These are phyloP conservation scores for Agaricus sinodeliciosus DNA, from an alignment of 768 basidiomycete species.

Conservation along the genomic window DNA sequence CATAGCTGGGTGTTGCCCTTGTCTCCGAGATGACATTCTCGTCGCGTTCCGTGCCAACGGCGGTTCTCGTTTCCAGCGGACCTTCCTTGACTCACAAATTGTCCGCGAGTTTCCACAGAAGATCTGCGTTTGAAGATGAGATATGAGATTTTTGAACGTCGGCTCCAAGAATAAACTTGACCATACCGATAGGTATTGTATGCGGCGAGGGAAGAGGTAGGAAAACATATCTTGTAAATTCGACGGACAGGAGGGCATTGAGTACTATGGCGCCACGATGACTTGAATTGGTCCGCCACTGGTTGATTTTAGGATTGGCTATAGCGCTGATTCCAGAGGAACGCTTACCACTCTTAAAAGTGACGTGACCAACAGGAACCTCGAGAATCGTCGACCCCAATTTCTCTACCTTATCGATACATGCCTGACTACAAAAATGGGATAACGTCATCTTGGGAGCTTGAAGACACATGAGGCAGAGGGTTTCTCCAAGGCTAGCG, in stretches of 20 bases:
- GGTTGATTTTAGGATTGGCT: background rate
- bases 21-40: conserved; percentile 60
- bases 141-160: background rate
- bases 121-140: conserved; percentile 26
- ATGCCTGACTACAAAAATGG: conserved; percentile 55
- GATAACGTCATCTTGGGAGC: conserved; percentile 47
- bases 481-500: conserved; percentile 36
- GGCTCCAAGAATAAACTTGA: background rate
- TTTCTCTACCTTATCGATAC: conserved; percentile 47
- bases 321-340: background rate
- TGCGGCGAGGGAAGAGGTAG: conserved; percentile 39
- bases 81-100: conserved; percentile 46
- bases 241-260: conserved; percentile 50
- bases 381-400: conserved; percentile 53
- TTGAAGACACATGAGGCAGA: conserved; percentile 57
- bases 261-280: conserved; percentile 60
- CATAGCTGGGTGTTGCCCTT: conserved; percentile 52
- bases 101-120: conserved; percentile 52
- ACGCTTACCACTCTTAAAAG: conserved; percentile 56
- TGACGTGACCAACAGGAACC: conserved; percentile 50
- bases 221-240: conserved; percentile 58
- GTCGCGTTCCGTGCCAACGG: conserved; percentile 68
- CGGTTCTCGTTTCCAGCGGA: conserved; percentile 67
- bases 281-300: conserved; percentile 64
- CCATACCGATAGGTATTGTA: conserved; percentile 59